These are phyloP conservation scores for Scenedesmus sp. DNA, from an alignment of 163 green algal genomes.

Conservation along the genomic window DNA sequence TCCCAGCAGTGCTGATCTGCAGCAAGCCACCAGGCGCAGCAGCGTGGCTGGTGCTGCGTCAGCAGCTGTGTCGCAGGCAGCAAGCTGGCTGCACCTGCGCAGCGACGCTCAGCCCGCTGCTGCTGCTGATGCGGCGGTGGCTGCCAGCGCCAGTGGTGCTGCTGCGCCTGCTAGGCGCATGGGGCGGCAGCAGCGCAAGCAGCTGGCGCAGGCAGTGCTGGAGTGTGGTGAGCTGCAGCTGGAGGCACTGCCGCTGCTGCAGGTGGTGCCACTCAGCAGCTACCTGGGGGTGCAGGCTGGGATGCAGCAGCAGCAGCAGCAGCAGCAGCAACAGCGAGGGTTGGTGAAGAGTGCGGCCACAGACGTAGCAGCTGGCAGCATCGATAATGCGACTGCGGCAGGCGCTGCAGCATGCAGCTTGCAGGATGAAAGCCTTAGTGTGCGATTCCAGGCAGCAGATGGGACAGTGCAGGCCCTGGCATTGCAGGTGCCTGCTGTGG, in stretches of 20 bases:
- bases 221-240: neutral
- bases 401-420: neutral
- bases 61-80: neutral
- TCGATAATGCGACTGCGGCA: neutral
- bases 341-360: neutral
- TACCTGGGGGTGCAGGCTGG: neutral
- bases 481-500: slow-evolving; percentile 18
- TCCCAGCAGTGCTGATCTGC: neutral
- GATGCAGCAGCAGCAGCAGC: neutral
- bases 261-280: neutral
- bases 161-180: neutral
- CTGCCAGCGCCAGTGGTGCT: neutral
- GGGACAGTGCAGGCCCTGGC: neutral
- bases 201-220: neutral
- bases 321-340: neutral
- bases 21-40: neutral
- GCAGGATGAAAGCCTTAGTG: neutral
- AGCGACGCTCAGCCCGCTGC: neutral
- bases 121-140: neutral
- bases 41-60: neutral
- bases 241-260: neutral
- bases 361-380: neutral
- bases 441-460: neutral
- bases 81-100: neutral
- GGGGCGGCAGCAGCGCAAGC: neutral